A percentile compares a stretch with the other conserved stretches of the same genome.
Evolutionary conservation across 257 asterid species (phyloP).

Genomic region (Osmanthus fragrans): DNA sequence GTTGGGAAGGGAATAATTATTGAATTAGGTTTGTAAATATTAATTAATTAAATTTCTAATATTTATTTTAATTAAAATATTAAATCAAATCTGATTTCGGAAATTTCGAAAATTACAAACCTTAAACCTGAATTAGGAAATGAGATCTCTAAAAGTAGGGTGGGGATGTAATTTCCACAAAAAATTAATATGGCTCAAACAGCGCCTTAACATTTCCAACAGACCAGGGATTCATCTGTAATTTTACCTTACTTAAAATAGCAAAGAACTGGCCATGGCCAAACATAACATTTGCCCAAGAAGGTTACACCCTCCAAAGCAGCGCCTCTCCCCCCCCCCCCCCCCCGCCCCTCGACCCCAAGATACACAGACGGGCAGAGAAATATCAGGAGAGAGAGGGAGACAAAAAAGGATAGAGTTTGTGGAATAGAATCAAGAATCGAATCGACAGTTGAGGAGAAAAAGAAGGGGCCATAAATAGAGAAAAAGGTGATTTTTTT

Average conservation of each 20-base stretch:
- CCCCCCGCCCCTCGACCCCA: neutral
- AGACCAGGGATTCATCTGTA: neutral
- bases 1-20: no score
- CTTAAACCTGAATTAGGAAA: no score
- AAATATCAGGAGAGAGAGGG: slow-evolving; percentile 11
- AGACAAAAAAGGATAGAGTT: slow-evolving; percentile 34
- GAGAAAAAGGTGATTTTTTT: neutral
- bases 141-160: no score
- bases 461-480: slow-evolving; percentile 7
- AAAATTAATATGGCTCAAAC: no score
- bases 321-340: neutral
- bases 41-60: no score
- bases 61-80: no score
- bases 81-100: no score
- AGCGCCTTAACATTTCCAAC: neutral
- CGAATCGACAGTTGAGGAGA: slow-evolving; percentile 36
- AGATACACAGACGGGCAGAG: slow-evolving; percentile 7
- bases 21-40: no score
- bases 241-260: neutral
- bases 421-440: slow-evolving; percentile 45
- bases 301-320: neutral
- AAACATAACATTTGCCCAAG: neutral
- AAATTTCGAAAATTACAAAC: no score
- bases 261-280: neutral
- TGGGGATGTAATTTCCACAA: no score